phyloP scores from a whole-genome alignment of 176 grass and related monocot species.

The Elaeis guineensis region DNA sequence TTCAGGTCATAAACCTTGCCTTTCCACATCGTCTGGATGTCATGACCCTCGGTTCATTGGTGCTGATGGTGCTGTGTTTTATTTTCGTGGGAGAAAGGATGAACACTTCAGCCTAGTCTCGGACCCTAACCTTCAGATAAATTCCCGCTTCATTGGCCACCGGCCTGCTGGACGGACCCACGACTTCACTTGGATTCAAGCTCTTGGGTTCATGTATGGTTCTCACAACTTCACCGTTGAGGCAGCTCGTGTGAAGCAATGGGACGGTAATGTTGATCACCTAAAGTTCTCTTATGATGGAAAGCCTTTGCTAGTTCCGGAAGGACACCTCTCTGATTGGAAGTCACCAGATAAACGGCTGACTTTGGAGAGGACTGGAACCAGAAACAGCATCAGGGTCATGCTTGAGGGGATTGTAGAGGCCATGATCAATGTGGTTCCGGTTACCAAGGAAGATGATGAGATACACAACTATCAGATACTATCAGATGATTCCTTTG shows the following conservation, averaged over 20 bases:
- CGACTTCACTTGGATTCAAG: conserved; percentile 36
- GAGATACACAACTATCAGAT: conserved; percentile 5
- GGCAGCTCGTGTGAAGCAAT: conserved; percentile 3
- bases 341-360: conserved; percentile 18
- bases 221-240: conserved; percentile 22
- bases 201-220: conserved; percentile 25
- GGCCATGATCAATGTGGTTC: too few relatives aligned
- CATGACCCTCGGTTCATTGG: conserved; percentile 32
- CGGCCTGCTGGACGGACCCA: conserved; percentile 16
- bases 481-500: conserved; percentile 24
- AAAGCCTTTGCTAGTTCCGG: conserved; percentile 10
- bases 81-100: conserved; percentile 36
- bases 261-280: conserved; percentile 21
- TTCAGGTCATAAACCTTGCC: too few relatives aligned
- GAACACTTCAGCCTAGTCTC: conserved; percentile 30
- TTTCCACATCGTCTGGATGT: neutral
- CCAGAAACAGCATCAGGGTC: conserved; percentile 23
- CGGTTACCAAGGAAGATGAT: too few relatives aligned
- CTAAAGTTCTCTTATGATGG: conserved; percentile 22
- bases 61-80: conserved; percentile 30
- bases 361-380: conserved; percentile 24
- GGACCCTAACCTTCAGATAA: conserved; percentile 25
- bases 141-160: conserved; percentile 35
- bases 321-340: conserved; percentile 29
- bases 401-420: conserved; percentile 12